Evolutionary conservation across 148 eudicot genomes (phyloP).

Genomic region (Fallopia convolvulus): DNA sequence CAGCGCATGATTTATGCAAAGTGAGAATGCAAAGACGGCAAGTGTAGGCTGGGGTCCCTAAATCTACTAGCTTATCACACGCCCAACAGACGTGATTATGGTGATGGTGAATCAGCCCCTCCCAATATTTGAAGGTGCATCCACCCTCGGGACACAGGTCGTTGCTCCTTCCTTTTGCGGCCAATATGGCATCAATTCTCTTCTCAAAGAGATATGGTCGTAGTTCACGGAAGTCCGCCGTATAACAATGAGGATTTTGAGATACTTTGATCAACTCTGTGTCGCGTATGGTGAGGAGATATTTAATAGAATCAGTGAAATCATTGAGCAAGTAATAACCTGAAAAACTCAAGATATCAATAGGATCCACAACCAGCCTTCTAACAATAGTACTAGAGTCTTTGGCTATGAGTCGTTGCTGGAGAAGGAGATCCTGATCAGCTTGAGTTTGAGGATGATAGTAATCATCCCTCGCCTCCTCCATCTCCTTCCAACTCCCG

Average conservation of each 20-base stretch:
- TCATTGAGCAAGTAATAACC: neutral
- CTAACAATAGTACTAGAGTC: neutral
- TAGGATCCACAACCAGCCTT: neutral
- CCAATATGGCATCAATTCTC: too few relatives aligned
- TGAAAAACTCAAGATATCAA: neutral
- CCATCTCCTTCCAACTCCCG: too few relatives aligned
- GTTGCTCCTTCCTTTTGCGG: neutral
- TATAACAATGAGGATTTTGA: neutral
- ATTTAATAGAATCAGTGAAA: neutral
- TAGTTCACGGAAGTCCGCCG: neutral
- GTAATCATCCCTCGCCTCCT: too few relatives aligned
- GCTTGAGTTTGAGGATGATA: too few relatives aligned
- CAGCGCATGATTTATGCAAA: slow-evolving; percentile 7
- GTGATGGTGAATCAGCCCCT: neutral
- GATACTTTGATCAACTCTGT: neutral
- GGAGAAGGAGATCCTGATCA: neutral
- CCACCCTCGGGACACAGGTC: neutral
- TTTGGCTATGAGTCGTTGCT: too few relatives aligned
- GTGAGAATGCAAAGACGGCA: neutral
- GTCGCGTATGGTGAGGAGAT: neutral
- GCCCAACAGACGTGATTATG: neutral
- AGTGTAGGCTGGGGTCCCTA: neutral
- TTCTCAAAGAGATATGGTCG: neutral
- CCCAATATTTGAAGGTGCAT: neutral
- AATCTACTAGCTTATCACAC: neutral